Evolutionary conservation across 2,329 filamentous ascomycete species (phyloP), one percentile per base, ranked within the genome.

Genomic region (Didymella exigua): DNA sequence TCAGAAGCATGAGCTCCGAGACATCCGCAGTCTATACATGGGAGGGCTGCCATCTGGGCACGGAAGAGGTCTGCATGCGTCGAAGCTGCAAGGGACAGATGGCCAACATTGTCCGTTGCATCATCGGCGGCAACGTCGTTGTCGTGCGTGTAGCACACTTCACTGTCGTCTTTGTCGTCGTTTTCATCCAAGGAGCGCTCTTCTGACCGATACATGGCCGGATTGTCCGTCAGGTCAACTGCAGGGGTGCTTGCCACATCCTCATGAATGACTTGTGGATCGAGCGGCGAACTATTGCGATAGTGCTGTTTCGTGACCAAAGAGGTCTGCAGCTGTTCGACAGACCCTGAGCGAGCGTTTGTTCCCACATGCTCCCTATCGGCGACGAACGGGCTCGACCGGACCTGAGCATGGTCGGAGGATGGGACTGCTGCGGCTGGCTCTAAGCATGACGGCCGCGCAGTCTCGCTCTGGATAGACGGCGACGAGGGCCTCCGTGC

Each of bases 21-120:
- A 3, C n/a, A 18, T 11, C 53, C 67, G 26, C 70, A 72, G 21
- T 69, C 67, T 49, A 72, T 65, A 27, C 70, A 72, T 36, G 65
- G 62, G 2, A 67, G 23, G 1, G 30, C 5, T 14, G 43, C 31
- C 13, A 2, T 18, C 6, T 45, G 40, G 2, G 14, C 16, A 11
- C 26, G 9, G 16, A 16, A 49, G 13, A 38, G 3, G 9, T 31
- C 29, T 11, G 18, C 24, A 27, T n/a, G 23, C 26, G 14, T 21
- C 27, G 14, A 9, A 4, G 30, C 29, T 3, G 14, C n/a, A 21
- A 18, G 23, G 1, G 19, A 38, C 2, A 23, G 23, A 21, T 3
- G 7, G 2, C 5, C 6, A 10, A 34, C 4, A 26, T 10, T 16
- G 6, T 27, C 16, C 13, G 2, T 16, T 6, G 21, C 6, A 14